Evolutionary conservation across 495 filamentous ascomycete genomes (phyloP).

Genomic region (Aspergillus biplanus): DNA sequence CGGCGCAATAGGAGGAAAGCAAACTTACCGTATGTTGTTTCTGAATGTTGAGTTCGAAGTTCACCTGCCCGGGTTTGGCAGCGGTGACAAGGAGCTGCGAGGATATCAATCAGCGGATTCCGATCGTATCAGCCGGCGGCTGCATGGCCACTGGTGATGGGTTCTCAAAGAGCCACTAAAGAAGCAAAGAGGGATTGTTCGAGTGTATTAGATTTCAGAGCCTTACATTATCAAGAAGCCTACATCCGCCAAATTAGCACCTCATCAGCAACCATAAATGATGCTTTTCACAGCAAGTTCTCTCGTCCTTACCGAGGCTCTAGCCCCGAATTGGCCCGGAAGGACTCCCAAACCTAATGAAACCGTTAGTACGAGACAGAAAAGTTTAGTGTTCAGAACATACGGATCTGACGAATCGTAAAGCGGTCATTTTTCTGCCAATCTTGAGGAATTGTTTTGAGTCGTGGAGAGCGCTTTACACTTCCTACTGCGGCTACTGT

Average conservation of each 20-base stretch:
- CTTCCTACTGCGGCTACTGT: neutral
- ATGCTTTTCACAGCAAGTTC: neutral
- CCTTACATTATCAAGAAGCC: slow-evolving; percentile 47
- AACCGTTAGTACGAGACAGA: neutral
- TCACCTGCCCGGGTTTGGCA: slow-evolving; percentile 76
- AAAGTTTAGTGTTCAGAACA: slow-evolving; percentile 6
- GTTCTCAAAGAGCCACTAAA: too few species aligned
- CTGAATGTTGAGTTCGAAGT: slow-evolving; percentile 83
- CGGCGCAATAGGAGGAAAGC: neutral
- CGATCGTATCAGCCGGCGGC: too few species aligned
- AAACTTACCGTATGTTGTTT: slow-evolving; percentile 82
- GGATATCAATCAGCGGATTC: slow-evolving; percentile 14
- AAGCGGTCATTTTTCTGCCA: slow-evolving; percentile 51
- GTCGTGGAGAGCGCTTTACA: neutral
- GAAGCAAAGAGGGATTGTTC: neutral
- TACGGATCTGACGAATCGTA: slow-evolving; percentile 67
- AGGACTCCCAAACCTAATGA: slow-evolving; percentile 75
- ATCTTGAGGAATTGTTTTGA: neutral
- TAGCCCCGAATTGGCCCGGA: slow-evolving; percentile 79
- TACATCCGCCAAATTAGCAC: slow-evolving; percentile 18
- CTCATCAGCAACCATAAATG: slow-evolving; percentile 1
- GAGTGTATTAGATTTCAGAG: neutral
- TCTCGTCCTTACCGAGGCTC: slow-evolving; percentile 72
- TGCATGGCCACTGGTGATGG: too few species aligned
- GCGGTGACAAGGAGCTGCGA: slow-evolving; percentile 73